These are phyloP conservation scores for Fusarium nanum DNA, from an alignment of 2,329 filamentous ascomycete species.

Conservation along the genomic window DNA sequence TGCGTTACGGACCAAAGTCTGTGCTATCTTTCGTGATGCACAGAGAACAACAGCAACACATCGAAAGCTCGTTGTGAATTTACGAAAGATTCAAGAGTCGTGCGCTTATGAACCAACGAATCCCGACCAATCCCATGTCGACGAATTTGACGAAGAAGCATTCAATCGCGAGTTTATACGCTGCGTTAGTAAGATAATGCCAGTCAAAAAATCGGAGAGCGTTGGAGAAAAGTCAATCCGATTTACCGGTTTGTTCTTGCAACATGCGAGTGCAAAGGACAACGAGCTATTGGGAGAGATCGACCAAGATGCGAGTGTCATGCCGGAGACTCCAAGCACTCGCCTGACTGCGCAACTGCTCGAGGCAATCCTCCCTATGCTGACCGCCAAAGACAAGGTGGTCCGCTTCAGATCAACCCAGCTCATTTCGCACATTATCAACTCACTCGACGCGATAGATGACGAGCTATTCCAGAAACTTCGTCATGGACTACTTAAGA, in stretches of 20 bases:
- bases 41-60: constrained; percentile 92
- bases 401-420: constrained; percentile 92
- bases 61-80: constrained; percentile 85
- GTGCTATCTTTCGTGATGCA: constrained; percentile 79
- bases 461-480: constrained; percentile 90
- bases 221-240: constrained; percentile 87
- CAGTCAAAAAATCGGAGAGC: constrained; percentile 90
- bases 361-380: constrained; percentile 77
- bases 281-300: constrained; percentile 74
- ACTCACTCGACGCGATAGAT: constrained; percentile 90
- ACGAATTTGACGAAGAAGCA: constrained; percentile 83
- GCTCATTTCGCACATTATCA: constrained; percentile 89
- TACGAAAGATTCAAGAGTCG: constrained; percentile 90
- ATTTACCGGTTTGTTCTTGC: constrained; percentile 89
- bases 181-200: constrained; percentile 83
- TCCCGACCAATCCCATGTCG: constrained; percentile 63
- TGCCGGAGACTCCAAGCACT: constrained; percentile 86
- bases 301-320: constrained; percentile 74
- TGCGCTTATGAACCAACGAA: constrained; percentile 75
- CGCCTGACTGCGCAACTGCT: constrained; percentile 82
- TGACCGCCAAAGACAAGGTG: constrained; percentile 90
- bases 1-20: constrained; percentile 78
- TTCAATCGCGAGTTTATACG: constrained; percentile 89
- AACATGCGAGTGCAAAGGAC: constrained; percentile 76
- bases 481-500: constrained; percentile 80